These are phyloP conservation scores for Clarireedia homoeocarpa DNA, from an alignment of 2,329 filamentous ascomycete genomes.

Conservation along the genomic window DNA sequence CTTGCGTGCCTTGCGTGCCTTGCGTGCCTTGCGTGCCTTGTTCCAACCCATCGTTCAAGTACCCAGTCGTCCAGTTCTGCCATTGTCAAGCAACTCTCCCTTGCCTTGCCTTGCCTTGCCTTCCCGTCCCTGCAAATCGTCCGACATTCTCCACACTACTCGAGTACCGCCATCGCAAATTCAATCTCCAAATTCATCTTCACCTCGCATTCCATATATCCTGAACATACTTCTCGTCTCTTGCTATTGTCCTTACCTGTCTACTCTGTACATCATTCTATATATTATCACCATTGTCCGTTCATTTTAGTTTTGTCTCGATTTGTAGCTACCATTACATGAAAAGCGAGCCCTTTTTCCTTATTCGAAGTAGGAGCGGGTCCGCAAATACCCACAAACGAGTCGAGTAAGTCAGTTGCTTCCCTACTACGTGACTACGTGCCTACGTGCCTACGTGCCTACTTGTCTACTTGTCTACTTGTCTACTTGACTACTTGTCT, in stretches of 20 bases:
- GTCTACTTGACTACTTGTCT: too few relatives aligned
- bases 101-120: too few relatives aligned
- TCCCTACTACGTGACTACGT: neutral
- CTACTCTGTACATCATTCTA: neutral
- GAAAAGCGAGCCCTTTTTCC: slow-evolving; percentile 2
- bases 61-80: too few relatives aligned
- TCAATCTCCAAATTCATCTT: neutral
- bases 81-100: too few relatives aligned
- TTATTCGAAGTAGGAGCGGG: slow-evolving; percentile 9
- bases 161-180: too few relatives aligned
- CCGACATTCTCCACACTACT: too few relatives aligned
- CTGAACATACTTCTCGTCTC: neutral
- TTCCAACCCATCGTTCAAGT: too few relatives aligned
- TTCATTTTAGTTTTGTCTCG: neutral
- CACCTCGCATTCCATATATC: neutral
- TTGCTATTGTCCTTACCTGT: neutral
- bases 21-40: too few relatives aligned
- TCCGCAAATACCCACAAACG: slow-evolving; percentile 7
- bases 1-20: too few relatives aligned
- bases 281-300: neutral
- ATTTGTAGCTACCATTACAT: slow-evolving; percentile 1
- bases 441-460: too few relatives aligned
- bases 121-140: too few relatives aligned
- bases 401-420: slow-evolving; percentile 8
- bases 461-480: too few relatives aligned